These are phyloP conservation scores for Globisporangium spiculum DNA, from an alignment of 352 stramenopile species.

Conservation along the genomic window DNA sequence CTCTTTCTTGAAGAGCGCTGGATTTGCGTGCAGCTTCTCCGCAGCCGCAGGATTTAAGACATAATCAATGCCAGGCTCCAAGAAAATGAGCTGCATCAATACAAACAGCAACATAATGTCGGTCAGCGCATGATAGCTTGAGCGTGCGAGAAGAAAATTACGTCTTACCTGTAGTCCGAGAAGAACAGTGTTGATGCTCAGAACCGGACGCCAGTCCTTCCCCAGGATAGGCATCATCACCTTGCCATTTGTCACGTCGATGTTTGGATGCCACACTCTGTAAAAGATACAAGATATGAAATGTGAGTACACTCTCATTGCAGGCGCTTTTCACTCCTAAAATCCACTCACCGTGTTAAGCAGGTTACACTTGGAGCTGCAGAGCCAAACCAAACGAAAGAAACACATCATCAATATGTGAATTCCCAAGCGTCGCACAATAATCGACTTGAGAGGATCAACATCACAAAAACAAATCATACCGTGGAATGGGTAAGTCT, in stretches of 20 bases:
- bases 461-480: constrained; percentile 5
- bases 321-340: background rate
- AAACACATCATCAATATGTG: background rate
- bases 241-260: constrained; percentile 66
- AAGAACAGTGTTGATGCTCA: constrained; percentile 85
- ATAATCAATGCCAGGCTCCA: constrained; percentile 72
- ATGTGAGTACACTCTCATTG: constrained; percentile 2
- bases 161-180: constrained; percentile 68
- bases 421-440: constrained; percentile 1
- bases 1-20: constrained; percentile 44
- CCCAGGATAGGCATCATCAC: constrained; percentile 88
- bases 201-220: constrained; percentile 80
- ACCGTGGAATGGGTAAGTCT: constrained; percentile 87
- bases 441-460: background rate
- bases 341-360: constrained; percentile 47
- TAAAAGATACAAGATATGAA: constrained; percentile 3
- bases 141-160: background rate
- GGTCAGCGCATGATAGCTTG: background rate
- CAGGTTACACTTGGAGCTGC: constrained; percentile 71
- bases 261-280: constrained; percentile 86
- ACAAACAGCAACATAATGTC: background rate
- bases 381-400: background rate
- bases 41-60: constrained; percentile 55
- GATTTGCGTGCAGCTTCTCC: constrained; percentile 50
- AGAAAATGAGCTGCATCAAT: constrained; percentile 69